These are phyloP conservation scores for Cokeromyces recurvatus DNA, from an alignment of 371 early-diverging fungal species.

Conservation along the genomic window DNA sequence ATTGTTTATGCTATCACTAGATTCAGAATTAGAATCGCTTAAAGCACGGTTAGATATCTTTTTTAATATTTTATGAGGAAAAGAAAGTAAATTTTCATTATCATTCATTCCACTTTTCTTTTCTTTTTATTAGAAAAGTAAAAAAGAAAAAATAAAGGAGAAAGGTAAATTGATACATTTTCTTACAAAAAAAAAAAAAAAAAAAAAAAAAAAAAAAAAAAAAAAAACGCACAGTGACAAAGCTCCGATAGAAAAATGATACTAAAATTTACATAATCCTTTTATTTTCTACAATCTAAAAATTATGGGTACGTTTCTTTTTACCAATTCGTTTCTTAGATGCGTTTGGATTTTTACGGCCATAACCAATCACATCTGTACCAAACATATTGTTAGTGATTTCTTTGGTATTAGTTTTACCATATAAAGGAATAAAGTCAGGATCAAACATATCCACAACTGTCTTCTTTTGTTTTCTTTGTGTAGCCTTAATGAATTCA, in stretches of 20 bases:
- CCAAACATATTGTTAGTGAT: constrained; percentile 58
- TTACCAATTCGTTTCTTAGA: constrained; percentile 50
- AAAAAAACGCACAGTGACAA: too few species aligned
- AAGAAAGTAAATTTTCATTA: constrained; percentile 23
- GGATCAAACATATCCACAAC: constrained; percentile 69
- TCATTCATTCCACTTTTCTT: constrained; percentile 8
- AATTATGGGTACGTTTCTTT: constrained; percentile 36
- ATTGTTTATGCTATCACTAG: not conserved
- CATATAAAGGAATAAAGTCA: constrained; percentile 66
- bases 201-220: too few species aligned
- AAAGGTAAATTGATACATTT: too few species aligned
- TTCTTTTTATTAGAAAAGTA: too few species aligned
- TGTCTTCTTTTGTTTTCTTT: constrained; percentile 51
- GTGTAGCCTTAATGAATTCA: constrained; percentile 67
- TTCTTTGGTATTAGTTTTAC: constrained; percentile 43
- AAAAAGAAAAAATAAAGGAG: too few species aligned
- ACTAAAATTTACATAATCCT: too few species aligned
- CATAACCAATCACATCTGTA: constrained; percentile 77
- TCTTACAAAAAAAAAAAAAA: too few species aligned
- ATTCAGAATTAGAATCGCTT: constrained; percentile 8
- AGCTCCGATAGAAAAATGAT: too few species aligned
- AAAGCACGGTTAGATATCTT: constrained; percentile 20
- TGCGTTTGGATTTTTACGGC: constrained; percentile 86
- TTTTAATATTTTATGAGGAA: constrained; percentile 25
- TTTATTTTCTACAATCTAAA: too few species aligned